These are phyloP conservation scores for Myotisia sp. DNA, from an alignment of 2,329 filamentous ascomycete species.

Conservation along the genomic window DNA sequence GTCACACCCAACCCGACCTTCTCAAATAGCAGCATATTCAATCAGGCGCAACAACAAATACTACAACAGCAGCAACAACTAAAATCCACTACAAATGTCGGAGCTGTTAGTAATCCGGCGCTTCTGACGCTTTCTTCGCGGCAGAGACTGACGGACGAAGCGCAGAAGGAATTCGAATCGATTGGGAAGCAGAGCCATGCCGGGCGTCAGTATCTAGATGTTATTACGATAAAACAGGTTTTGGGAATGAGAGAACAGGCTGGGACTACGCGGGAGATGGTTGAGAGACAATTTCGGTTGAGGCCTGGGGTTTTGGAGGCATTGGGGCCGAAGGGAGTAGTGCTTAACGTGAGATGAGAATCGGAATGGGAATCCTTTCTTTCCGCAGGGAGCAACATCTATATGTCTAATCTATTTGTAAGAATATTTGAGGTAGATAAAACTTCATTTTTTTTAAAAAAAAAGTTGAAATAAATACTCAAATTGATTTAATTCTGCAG, in stretches of 20 bases:
- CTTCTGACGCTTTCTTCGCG: conserved; percentile 40
- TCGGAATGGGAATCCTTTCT: too few species aligned
- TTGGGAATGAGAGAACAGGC: conserved; percentile 35
- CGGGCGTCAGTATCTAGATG: conserved; percentile 36
- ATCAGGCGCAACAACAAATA: conserved; percentile 9
- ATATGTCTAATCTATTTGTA: too few species aligned
- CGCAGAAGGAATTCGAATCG: conserved; percentile 41
- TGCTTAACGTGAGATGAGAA: conserved; percentile 1
- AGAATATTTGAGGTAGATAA: too few species aligned
- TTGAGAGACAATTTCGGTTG: conserved; percentile 34
- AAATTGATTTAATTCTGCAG: too few species aligned
- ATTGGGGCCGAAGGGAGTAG: conserved; percentile 27
- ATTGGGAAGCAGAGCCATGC: conserved; percentile 27
- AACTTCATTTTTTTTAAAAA: too few species aligned
- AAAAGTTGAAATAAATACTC: too few species aligned
- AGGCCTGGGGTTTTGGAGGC: conserved; percentile 30
- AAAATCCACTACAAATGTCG: conserved; percentile 14
- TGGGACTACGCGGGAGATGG: conserved; percentile 22
- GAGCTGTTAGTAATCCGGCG: conserved; percentile 37
- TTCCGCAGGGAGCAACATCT: too few species aligned
- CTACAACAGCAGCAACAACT: conserved; percentile 16
- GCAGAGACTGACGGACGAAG: conserved; percentile 36
- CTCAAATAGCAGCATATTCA: conserved; percentile 41
- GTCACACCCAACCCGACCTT: conserved; percentile 44
- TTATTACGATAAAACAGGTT: conserved; percentile 36